A percentile compares a stretch with the other conserved stretches of the same genome.
Evolutionary conservation across 495 filamentous ascomycete species (phyloP).

Genomic region (Daldinia concentrica): DNA sequence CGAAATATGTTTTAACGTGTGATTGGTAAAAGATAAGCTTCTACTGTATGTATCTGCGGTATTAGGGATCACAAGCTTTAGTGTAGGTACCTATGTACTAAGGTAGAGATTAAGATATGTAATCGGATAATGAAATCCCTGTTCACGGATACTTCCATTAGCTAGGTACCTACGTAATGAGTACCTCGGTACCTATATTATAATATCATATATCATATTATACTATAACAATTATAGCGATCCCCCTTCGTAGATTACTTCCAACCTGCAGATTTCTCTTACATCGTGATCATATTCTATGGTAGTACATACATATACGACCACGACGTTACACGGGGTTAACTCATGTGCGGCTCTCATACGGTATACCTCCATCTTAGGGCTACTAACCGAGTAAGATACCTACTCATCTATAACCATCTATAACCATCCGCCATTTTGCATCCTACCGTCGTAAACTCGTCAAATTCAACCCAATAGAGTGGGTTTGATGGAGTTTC

Average conservation of each 20-base stretch:
- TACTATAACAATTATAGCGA: neutral
- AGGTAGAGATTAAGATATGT: no score
- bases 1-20: neutral
- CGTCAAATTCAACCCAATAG: constrained; percentile 6
- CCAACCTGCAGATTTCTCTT: neutral
- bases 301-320: neutral
- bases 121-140: neutral
- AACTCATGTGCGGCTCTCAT: constrained; percentile 30
- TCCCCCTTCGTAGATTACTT: neutral
- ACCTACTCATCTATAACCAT: neutral
- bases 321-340: neutral
- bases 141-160: neutral
- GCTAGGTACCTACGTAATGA: constrained; percentile 5
- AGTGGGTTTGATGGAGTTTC: neutral
- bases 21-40: constrained; percentile 12
- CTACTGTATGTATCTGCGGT: no score
- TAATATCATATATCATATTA: neutral
- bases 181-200: neutral
- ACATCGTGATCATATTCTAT: neutral
- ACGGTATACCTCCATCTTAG: neutral
- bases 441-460: constrained; percentile 3
- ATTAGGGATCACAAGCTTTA: no score
- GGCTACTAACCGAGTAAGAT: constrained; percentile 29
- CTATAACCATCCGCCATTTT: constrained; percentile 7
- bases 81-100: no score